A percentile compares a stretch with the other conserved stretches of the same genome.
Evolutionary conservation across 345 rosid genomes (phyloP).

Genomic region (Populus ilicifolia): DNA sequence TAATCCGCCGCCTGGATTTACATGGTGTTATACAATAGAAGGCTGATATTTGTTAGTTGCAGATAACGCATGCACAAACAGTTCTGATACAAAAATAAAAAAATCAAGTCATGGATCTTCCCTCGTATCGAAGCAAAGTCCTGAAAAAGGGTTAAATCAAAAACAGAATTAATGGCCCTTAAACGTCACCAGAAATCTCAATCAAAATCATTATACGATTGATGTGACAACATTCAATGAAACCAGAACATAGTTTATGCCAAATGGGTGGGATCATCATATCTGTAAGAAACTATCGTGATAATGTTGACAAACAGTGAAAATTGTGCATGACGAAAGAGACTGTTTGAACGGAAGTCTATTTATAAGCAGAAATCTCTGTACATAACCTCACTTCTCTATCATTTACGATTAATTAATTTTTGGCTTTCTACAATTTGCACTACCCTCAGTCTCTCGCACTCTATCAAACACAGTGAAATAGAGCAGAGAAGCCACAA

Average conservation of each 20-base stretch:
- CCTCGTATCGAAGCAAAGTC: not conserved
- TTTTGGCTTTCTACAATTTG: not conserved
- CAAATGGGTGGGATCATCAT: not conserved
- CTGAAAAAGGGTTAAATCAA: not conserved
- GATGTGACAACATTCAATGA: conserved; percentile 3
- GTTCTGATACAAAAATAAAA: no score
- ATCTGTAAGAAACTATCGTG: not conserved
- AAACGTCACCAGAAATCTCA: not conserved
- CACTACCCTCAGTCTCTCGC: not conserved
- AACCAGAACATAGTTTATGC: not conserved
- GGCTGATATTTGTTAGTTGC: no score
- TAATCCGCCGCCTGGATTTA: accelerated
- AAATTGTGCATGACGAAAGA: not conserved
- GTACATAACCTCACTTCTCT: not conserved
- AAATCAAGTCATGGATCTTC: not conserved
- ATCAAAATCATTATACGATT: not conserved
- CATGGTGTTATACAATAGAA: no score
- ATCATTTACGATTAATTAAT: not conserved
- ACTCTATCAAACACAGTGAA: not conserved
- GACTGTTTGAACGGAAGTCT: not conserved
- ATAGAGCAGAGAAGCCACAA: not conserved
- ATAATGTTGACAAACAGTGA: not conserved
- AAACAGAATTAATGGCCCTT: not conserved
- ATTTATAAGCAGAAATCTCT: not conserved
- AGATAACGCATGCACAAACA: no score